Base-by-base conservation (phyloP, 257 asterid genomes). In the Hygrophila difformis region DNA sequence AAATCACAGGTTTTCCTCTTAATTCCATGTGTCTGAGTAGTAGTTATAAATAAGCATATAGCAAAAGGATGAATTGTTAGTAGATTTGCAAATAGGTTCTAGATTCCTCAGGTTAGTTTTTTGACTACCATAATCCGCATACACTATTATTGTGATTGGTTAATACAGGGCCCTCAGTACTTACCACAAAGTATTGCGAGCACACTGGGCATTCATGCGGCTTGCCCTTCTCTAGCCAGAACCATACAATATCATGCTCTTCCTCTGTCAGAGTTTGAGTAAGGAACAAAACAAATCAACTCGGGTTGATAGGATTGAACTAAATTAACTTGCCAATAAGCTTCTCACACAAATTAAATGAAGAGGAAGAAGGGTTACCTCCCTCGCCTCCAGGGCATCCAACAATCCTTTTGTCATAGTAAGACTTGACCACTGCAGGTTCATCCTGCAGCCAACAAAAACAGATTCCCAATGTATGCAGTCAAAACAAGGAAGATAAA, bases 331-430 rank as follows among this genome's bases (percentile, higher is more conserved):
- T n/a, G n/a, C n/a, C n/a, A n/a, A n/a, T n/a, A n/a, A n/a, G n/a
- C n/a, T n/a, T n/a, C n/a, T n/a, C n/a, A n/a, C n/a, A n/a, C n/a
- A n/a, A n/a, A n/a, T n/a, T n/a, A 33, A 48, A 39, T 49, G 6
- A 57, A 19, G 12, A 49, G 24, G 39, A 49, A 19, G 49, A 17
- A 59, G 48, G 61, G 79, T 73, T 75, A 86, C 99, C 95, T 22
- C 83, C 99, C 68, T 86, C 97, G 42, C 65, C 94, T n/a, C 99
- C 99, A 11, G 99, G 95, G 71, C 99, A 91, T 61, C 99, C 99
- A 46, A 86, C 93, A 52, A 91, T 87, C 74, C 99, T 78, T 68
- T 67, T 84, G 64, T 74, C 86, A 62, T 78, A 86, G 71, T 70
- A 69, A 38, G 95, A 91, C 68, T 80, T 66, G 62, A 91, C 35